phyloP scores from a whole-genome alignment of 176 grass and related monocot genomes.

The Phyllostachys edulis region DNA sequence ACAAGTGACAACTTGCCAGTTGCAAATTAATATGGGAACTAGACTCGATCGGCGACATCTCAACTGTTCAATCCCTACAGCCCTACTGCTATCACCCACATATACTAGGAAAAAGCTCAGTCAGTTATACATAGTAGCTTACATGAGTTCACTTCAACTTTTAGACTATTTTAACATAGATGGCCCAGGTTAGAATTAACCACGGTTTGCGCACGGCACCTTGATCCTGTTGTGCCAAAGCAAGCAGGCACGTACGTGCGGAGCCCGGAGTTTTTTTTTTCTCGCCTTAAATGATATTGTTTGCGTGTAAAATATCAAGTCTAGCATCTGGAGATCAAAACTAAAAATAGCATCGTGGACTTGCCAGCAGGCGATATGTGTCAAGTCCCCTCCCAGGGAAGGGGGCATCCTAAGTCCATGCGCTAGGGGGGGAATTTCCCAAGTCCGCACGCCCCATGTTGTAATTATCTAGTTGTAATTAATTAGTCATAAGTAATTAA shows the following conservation, averaged over 20 bases:
- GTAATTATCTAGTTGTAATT: no score
- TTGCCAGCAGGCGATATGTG: no score
- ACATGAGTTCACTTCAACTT: background rate
- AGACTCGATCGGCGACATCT: background rate
- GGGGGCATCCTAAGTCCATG: no score
- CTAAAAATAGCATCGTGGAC: no score
- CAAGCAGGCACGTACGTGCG: background rate
- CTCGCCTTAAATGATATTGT: no score
- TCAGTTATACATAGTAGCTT: no score
- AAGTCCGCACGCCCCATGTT: no score
- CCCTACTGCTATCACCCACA: background rate
- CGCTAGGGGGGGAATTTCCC: no score
- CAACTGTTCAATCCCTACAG: conserved; percentile 7
- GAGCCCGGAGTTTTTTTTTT: background rate
- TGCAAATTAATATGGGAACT: conserved; percentile 15
- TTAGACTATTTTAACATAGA: background rate
- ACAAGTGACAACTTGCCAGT: background rate
- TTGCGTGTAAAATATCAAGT: no score
- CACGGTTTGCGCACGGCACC: background rate
- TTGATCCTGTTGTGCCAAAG: background rate
- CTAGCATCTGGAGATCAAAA: no score
- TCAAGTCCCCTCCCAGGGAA: no score
- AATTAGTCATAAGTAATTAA: no score
- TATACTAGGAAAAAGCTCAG: background rate
- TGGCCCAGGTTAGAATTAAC: background rate